Evolutionary conservation across 2,329 filamentous ascomycete species (phyloP).

Genomic region (Blumeria hordei): DNA sequence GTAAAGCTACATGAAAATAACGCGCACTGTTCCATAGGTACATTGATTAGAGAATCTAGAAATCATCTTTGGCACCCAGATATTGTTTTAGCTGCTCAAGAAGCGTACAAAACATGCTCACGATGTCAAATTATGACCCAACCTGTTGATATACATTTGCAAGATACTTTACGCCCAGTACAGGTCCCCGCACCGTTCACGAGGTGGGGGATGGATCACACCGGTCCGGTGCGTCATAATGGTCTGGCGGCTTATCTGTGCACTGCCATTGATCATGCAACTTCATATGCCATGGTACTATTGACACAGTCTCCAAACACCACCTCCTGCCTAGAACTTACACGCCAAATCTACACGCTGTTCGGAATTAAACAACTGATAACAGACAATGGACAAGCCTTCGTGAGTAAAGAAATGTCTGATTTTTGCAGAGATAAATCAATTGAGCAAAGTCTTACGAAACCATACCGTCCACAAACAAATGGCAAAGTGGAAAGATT

Average conservation of each 20-base stretch:
- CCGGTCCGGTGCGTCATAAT: not conserved
- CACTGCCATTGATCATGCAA: not conserved
- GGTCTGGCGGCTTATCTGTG: not conserved
- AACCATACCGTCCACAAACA: not conserved
- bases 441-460: not conserved
- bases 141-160: not conserved
- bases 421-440: not conserved
- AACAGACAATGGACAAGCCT: not conserved
- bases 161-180: not conserved
- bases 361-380: not conserved
- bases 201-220: not conserved
- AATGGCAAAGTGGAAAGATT: slow-evolving; percentile 1
- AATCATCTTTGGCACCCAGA: not conserved
- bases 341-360: not conserved
- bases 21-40: not conserved
- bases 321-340: not conserved
- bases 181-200: not conserved
- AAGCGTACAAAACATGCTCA: not conserved
- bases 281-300: not conserved
- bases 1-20: not conserved
- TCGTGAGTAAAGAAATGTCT: not conserved
- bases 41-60: not conserved
- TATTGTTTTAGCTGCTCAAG: not conserved
- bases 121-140: not conserved
- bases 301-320: not conserved